These are phyloP conservation scores for Citrullus amarus DNA, from an alignment of 306 rosid genomes.

Conservation along the genomic window DNA sequence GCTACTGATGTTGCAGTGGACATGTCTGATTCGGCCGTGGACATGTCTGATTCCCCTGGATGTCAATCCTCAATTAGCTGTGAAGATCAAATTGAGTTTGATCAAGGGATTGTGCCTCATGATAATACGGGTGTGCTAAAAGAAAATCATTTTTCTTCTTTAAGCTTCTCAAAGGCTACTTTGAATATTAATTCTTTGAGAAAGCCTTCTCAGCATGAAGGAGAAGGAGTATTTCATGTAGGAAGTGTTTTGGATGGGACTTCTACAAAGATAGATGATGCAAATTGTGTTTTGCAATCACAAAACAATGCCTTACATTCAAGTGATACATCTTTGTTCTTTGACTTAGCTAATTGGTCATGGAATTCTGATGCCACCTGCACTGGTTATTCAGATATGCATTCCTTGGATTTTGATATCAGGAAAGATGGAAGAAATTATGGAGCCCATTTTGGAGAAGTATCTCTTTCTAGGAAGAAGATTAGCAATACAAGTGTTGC, in stretches of 20 bases:
- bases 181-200: constrained; percentile 22
- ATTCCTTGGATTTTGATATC: constrained; percentile 14
- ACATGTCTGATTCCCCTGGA: constrained; percentile 39
- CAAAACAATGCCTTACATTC: constrained; percentile 18
- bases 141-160: constrained; percentile 37
- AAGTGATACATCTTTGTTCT: constrained; percentile 22
- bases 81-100: constrained; percentile 44
- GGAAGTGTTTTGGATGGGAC: constrained; percentile 17
- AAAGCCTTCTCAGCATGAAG: constrained; percentile 28
- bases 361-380: constrained; percentile 17
- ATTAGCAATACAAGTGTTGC: constrained; percentile 16
- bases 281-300: constrained; percentile 19
- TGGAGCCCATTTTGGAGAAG: constrained; percentile 22
- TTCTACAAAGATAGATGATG: constrained; percentile 23
- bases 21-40: constrained; percentile 22
- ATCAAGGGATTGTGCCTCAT: constrained; percentile 31
- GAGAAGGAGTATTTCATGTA: constrained; percentile 18
- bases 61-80: constrained; percentile 37
- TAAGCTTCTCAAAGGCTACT: constrained; percentile 38
- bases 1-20: constrained; percentile 31
- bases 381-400: constrained; percentile 14
- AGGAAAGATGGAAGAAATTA: constrained; percentile 19
- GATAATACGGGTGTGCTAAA: constrained; percentile 24
- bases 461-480: constrained; percentile 21
- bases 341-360: constrained; percentile 25